Conservation (phyloP, 805 yeast species). For the Candida andamanensis region DNA sequence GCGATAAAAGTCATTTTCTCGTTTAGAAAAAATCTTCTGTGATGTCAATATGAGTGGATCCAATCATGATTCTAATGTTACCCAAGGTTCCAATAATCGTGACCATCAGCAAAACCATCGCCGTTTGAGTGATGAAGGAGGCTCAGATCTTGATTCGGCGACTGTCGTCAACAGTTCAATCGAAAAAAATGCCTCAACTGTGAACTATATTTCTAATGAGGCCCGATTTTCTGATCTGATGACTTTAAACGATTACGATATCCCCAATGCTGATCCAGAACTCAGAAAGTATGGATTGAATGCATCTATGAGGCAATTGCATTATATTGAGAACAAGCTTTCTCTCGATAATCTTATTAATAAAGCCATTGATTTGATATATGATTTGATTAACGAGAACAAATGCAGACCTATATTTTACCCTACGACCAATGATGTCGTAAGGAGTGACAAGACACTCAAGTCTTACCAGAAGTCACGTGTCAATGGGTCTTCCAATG, state of each 20-base stretch:
- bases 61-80: too few relatives aligned
- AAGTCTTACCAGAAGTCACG: constrained; percentile 8
- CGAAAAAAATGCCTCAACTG: too few relatives aligned
- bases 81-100: too few relatives aligned
- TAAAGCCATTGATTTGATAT: constrained; percentile 46
- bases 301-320: constrained; percentile 65
- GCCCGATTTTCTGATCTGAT: constrained; percentile 19
- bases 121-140: too few relatives aligned
- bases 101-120: too few relatives aligned
- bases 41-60: too few relatives aligned
- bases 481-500: constrained; percentile 10
- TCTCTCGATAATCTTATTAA: constrained; percentile 59
- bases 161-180: too few relatives aligned
- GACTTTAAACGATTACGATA: constrained; percentile 24
- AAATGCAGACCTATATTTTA: constrained; percentile 56
- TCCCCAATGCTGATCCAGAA: constrained; percentile 12
- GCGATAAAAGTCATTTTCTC: too few relatives aligned
- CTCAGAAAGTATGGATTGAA: constrained; percentile 23
- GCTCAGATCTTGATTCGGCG: too few relatives aligned
- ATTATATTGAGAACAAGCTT: constrained; percentile 67
- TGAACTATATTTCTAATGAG: constrained; percentile 28
- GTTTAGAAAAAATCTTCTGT: too few relatives aligned
- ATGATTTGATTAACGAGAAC: constrained; percentile 53
- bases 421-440: constrained; percentile 36
- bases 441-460: constrained; percentile 6